A percentile compares a stretch with the other conserved stretches of the same genome.
These are phyloP conservation scores for Colletotrichum eleusines DNA, from an alignment of 2,329 filamentous ascomycete genomes.

Conservation along the genomic window DNA sequence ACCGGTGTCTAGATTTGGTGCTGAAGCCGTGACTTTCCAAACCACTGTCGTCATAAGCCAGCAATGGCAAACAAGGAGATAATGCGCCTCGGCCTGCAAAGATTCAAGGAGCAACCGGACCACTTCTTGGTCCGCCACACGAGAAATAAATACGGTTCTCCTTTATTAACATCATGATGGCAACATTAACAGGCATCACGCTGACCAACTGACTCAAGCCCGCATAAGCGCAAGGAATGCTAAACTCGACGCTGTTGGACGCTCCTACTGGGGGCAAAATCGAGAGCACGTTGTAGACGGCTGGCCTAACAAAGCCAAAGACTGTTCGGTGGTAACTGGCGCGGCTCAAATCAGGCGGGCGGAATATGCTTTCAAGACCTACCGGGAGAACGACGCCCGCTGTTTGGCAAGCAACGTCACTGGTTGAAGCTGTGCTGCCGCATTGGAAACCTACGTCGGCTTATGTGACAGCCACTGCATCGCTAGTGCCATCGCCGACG, in stretches of 20 bases:
- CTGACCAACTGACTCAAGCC: constrained; percentile 75
- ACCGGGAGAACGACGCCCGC: constrained; percentile 70
- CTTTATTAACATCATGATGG: constrained; percentile 47
- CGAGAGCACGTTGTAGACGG: constrained; percentile 72
- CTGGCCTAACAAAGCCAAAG: constrained; percentile 74
- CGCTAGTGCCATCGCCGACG: constrained; percentile 73
- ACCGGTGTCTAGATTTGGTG: too few relatives aligned
- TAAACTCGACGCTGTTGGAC: constrained; percentile 59
- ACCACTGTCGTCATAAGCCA: too few relatives aligned
- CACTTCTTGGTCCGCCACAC: background rate
- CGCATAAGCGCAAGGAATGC: constrained; percentile 64
- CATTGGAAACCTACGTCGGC: constrained; percentile 72
- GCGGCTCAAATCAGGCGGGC: constrained; percentile 61
- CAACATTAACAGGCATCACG: constrained; percentile 69
- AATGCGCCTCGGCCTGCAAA: constrained; percentile 14
- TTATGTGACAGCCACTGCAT: too few relatives aligned
- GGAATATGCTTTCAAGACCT: constrained; percentile 62
- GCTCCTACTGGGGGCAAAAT: constrained; percentile 71
- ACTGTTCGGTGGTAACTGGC: constrained; percentile 57
- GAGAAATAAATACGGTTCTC: constrained; percentile 14
- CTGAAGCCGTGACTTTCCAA: too few relatives aligned
- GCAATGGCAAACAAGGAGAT: background rate
- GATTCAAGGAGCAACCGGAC: constrained; percentile 29
- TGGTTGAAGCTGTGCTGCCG: constrained; percentile 55
- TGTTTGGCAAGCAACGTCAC: constrained; percentile 66